A percentile compares a stretch with the other conserved stretches of the same genome.
These are phyloP conservation scores for Clonostachys solani DNA, from an alignment of 2,329 filamentous ascomycete genomes.

Conservation along the genomic window DNA sequence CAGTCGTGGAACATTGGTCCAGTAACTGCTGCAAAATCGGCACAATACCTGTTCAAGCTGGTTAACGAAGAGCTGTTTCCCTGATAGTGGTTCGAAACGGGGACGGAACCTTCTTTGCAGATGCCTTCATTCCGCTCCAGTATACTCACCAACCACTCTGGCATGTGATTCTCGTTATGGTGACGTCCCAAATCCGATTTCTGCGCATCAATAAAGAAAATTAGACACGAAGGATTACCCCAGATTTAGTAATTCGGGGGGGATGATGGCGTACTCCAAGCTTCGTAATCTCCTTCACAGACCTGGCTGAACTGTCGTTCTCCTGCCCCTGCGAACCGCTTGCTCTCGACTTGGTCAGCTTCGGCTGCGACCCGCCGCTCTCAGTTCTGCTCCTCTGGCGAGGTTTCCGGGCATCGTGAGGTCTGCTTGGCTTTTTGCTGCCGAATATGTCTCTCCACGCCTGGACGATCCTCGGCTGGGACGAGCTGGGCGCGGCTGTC, in stretches of 20 bases:
- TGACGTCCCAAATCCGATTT: conserved; percentile 67
- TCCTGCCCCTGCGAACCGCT: no score
- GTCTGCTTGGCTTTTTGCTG: no score
- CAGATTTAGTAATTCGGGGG: background rate
- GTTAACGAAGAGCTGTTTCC: conserved; percentile 28
- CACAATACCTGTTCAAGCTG: conserved; percentile 45
- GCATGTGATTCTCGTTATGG: conserved; percentile 73
- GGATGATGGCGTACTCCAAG: background rate
- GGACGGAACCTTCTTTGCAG: conserved; percentile 40
- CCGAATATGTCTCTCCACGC: conserved; percentile 20
- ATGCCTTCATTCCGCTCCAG: conserved; percentile 56
- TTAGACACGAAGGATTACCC: background rate
- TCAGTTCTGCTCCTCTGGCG: no score
- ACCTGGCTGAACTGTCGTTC: background rate
- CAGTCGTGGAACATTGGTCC: conserved; percentile 55
- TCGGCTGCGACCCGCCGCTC: no score
- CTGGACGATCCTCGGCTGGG: conserved; percentile 13
- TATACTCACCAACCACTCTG: conserved; percentile 59
- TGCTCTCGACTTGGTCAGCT: no score
- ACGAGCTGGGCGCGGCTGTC: conserved; percentile 1
- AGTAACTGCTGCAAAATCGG: conserved; percentile 60
- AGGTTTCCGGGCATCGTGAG: no score
- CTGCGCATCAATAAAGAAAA: conserved; percentile 11
- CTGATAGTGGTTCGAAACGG: conserved; percentile 5
- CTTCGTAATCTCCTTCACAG: background rate